A percentile compares a stretch with the other conserved stretches of the same genome.
Evolutionary conservation across 257 asterid genomes (phyloP).

Genomic region (Solanum infundibuliforme): DNA sequence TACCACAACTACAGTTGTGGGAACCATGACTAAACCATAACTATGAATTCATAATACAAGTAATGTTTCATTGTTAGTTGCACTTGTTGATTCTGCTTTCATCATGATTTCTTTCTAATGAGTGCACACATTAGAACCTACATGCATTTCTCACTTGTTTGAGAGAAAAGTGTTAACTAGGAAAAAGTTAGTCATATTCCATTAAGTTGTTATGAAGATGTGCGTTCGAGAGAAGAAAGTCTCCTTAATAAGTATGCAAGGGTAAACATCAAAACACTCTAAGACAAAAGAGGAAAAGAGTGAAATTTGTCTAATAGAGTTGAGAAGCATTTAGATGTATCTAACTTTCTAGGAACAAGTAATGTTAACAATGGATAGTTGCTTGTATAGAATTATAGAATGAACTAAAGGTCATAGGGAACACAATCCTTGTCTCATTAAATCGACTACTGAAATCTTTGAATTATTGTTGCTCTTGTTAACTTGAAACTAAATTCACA

Average conservation of each 20-base stretch:
- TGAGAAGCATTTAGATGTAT: background rate
- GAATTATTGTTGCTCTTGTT: background rate
- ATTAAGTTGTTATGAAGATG: background rate
- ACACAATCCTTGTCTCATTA: background rate
- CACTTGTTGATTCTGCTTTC: background rate
- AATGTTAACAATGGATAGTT: background rate
- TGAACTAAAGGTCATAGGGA: background rate
- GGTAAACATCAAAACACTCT: background rate
- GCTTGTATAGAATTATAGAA: fast-evolving
- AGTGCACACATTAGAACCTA: background rate
- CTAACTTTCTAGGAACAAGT: background rate
- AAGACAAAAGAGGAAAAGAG: background rate
- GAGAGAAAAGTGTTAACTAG: background rate
- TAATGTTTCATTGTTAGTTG: too few relatives aligned
- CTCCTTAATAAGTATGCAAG: background rate
- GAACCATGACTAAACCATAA: background rate
- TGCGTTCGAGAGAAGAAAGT: background rate
- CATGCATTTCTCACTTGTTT: background rate
- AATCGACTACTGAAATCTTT: background rate
- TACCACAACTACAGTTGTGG: background rate
- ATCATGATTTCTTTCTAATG: background rate
- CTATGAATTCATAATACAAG: too few relatives aligned
- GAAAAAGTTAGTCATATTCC: background rate
- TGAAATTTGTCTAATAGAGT: background rate
- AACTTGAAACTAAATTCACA: too few relatives aligned